Percentiles rank a stretch among this genome's conserved stretches.
Conservation (phyloP, 345 rosid genomes). For the Sisymbrium altissimum region DNA sequence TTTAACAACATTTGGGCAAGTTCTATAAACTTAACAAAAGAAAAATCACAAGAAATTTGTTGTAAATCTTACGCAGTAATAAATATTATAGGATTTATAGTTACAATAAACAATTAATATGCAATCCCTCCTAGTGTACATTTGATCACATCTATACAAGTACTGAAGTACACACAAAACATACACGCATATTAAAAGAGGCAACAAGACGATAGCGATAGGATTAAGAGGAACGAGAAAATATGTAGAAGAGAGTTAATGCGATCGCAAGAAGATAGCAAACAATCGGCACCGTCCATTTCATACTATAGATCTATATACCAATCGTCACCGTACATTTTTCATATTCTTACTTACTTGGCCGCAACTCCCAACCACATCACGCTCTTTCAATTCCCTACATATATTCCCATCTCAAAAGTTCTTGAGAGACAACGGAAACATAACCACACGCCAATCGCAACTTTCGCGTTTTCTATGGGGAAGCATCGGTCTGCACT, state of each 20-base stretch:
- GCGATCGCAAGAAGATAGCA: background rate
- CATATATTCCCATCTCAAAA: slow-evolving; percentile 19
- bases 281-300: slow-evolving; percentile 15
- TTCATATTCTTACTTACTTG: background rate
- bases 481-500: background rate
- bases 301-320: background rate
- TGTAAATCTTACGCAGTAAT: background rate
- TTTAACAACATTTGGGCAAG: too few relatives aligned
- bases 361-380: slow-evolving; percentile 31
- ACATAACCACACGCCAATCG: slow-evolving; percentile 8
- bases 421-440: slow-evolving; percentile 5
- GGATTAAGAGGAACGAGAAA: background rate
- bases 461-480: slow-evolving; percentile 2
- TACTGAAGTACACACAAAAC: background rate
- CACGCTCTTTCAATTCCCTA: slow-evolving; percentile 23
- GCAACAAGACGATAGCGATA: background rate
- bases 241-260: background rate
- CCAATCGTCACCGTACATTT: slow-evolving; percentile 17
- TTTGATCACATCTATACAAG: background rate
- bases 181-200: slow-evolving; percentile 6
- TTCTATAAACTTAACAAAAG: background rate
- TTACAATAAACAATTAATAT: background rate
- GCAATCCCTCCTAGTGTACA: background rate
- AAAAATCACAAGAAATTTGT: background rate
- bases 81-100: background rate